phyloP scores from a whole-genome alignment of 2,329 filamentous ascomycete species.

The Leptographium radiaticola region DNA sequence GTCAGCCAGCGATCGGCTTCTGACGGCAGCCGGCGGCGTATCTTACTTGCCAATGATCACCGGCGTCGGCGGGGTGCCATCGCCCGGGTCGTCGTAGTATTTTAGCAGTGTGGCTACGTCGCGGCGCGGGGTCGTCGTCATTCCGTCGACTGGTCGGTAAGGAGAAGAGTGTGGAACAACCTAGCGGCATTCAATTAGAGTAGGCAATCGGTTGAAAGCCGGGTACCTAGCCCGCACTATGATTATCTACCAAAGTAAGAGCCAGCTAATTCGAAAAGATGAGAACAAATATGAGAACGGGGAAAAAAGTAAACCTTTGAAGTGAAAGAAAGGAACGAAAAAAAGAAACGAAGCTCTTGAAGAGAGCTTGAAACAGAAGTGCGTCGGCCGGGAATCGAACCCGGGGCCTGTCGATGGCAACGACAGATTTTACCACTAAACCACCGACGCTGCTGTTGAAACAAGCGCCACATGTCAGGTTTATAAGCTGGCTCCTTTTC shows the following conservation, averaged over 20 bases:
- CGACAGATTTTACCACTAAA: slow-evolving; percentile 2
- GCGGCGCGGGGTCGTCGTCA: not conserved
- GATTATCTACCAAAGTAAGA: not conserved
- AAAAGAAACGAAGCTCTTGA: not conserved
- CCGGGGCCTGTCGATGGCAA: slow-evolving; percentile 3
- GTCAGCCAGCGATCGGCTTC: not conserved
- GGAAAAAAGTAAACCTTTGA: too few species aligned
- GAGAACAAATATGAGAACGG: too few species aligned
- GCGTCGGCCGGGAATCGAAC: slow-evolving; percentile 3
- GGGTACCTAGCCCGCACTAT: too few species aligned
- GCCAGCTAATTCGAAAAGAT: not conserved
- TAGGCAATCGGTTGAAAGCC: too few species aligned
- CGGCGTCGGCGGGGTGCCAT: slow-evolving; percentile 25
- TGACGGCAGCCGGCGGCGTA: not conserved
- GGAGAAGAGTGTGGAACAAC: not conserved
- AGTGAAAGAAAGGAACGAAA: not conserved
- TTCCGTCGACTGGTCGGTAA: not conserved
- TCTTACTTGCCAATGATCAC: slow-evolving; percentile 17
- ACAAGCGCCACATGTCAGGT: too few species aligned
- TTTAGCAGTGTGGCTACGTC: slow-evolving; percentile 24
- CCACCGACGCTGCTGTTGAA: not conserved
- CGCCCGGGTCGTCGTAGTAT: slow-evolving; percentile 26
- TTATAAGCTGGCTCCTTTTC: too few species aligned
- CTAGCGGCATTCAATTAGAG: too few species aligned
- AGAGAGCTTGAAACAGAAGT: not conserved